Percentiles rank a stretch among this genome's conserved stretches.
These are phyloP conservation scores for Wickerhamiella lipophila DNA, from an alignment of 805 yeast species.

Conservation along the genomic window DNA sequence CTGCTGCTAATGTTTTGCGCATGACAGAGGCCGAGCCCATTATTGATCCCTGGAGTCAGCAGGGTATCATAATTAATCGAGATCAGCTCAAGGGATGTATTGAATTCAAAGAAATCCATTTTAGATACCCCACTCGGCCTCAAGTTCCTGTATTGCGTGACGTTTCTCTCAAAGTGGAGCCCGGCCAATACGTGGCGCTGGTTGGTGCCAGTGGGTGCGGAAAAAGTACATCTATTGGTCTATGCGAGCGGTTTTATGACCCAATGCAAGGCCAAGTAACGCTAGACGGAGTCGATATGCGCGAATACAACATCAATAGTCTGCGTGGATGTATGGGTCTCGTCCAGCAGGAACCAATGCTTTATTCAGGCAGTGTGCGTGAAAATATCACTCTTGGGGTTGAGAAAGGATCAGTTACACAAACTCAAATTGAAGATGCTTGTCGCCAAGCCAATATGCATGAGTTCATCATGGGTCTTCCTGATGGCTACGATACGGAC, in stretches of 20 bases:
- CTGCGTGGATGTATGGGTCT: slow-evolving; percentile 42
- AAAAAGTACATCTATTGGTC: slow-evolving; percentile 44
- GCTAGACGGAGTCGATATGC: slow-evolving; percentile 42
- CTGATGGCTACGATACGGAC: slow-evolving; percentile 48
- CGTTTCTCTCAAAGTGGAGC: slow-evolving; percentile 37
- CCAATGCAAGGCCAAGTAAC: slow-evolving; percentile 37
- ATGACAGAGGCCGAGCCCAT: slow-evolving; percentile 27
- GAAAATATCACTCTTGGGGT: slow-evolving; percentile 46
- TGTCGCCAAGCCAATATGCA: slow-evolving; percentile 44
- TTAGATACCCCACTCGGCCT: slow-evolving; percentile 53
- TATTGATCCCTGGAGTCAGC: slow-evolving; percentile 26
- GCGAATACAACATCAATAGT: slow-evolving; percentile 37
- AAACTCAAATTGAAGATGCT: slow-evolving; percentile 36
- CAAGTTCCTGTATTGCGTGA: slow-evolving; percentile 39
- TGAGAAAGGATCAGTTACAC: slow-evolving; percentile 26
- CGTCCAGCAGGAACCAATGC: slow-evolving; percentile 51
- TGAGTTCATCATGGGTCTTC: slow-evolving; percentile 42
- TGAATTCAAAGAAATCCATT: slow-evolving; percentile 43
- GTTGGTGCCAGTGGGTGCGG: slow-evolving; percentile 59
- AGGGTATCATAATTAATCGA: slow-evolving; percentile 26
- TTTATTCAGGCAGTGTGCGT: slow-evolving; percentile 42
- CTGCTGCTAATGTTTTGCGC: slow-evolving; percentile 27
- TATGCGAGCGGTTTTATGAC: slow-evolving; percentile 39
- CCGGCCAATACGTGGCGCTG: slow-evolving; percentile 46
- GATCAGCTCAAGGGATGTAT: slow-evolving; percentile 37